Percentiles rank a stretch among this genome's conserved stretches.
phyloP scores from a whole-genome alignment of 129 eudicot genomes.

The Heracleum sosnowskyi region DNA sequence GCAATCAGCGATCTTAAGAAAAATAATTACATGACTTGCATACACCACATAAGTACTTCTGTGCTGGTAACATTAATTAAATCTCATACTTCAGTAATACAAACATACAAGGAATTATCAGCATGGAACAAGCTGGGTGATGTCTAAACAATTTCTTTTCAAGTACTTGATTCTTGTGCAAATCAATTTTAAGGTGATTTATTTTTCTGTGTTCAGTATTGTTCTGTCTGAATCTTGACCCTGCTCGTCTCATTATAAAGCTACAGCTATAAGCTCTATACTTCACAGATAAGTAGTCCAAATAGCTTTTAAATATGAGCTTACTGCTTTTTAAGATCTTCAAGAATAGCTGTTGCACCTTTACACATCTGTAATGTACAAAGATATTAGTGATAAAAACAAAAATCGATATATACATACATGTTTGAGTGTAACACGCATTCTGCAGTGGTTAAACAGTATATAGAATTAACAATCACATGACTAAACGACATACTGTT shows the following conservation, averaged over 20 bases:
- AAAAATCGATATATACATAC: neutral
- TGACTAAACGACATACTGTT: slow-evolving; percentile 50
- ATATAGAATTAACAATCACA: neutral
- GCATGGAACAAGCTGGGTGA: neutral
- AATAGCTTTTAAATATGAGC: slow-evolving; percentile 15
- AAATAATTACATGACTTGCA: neutral
- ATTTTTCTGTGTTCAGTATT: neutral
- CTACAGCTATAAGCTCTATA: neutral
- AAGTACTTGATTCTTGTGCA: neutral
- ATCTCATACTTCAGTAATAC: neutral
- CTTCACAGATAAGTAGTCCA: neutral
- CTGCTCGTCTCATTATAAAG: neutral
- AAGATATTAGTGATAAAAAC: slow-evolving; percentile 5
- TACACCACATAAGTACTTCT: neutral
- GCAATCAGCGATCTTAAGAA: neutral
- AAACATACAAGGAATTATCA: neutral
- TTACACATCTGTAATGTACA: slow-evolving; percentile 59
- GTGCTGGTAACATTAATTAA: neutral
- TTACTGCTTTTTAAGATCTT: slow-evolving; percentile 79
- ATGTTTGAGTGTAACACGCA: neutral
- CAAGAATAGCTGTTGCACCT: slow-evolving; percentile 84
- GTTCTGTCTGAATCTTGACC: neutral
- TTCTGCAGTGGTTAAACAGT: neutral
- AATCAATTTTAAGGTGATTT: neutral
- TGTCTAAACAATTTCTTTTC: neutral